These are phyloP conservation scores for Camelina laxa DNA, from an alignment of 345 rosid species.

Conservation along the genomic window DNA sequence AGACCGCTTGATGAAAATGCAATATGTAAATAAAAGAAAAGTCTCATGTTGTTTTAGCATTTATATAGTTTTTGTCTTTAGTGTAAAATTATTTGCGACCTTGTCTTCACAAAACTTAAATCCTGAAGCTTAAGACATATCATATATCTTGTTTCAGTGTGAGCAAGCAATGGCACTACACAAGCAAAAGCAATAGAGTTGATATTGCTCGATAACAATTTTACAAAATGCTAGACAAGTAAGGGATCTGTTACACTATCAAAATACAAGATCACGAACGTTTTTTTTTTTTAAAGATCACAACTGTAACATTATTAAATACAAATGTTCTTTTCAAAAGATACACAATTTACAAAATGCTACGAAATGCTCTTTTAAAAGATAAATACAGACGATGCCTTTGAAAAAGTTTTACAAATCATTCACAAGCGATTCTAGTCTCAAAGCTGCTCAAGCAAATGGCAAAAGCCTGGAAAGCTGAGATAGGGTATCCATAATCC, in stretches of 20 bases:
- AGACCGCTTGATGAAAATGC: constrained; percentile 34
- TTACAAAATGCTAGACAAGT: background rate
- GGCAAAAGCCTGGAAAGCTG: constrained; percentile 81
- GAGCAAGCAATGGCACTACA: background rate
- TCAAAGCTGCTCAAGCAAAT: constrained; percentile 85
- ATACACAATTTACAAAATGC: constrained; percentile 26
- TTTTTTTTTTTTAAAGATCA: background rate
- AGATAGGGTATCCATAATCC: constrained; percentile 78
- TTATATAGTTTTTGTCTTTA: constrained; percentile 7
- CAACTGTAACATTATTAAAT: background rate
- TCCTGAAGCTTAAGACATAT: background rate
- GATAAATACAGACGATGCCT: background rate
- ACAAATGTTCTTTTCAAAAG: constrained; percentile 3
- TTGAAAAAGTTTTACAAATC: constrained; percentile 17
- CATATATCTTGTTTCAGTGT: background rate
- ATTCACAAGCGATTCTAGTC: constrained; percentile 78
- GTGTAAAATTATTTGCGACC: constrained; percentile 18
- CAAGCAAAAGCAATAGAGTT: background rate
- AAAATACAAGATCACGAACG: background rate
- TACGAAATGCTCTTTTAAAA: constrained; percentile 13
- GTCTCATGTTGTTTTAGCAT: constrained; percentile 4
- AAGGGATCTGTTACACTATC: no score
- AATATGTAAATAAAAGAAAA: constrained; percentile 28
- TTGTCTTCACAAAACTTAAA: constrained; percentile 1
- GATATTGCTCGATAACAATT: background rate